These are phyloP conservation scores for Suhomyces kunorum DNA, from an alignment of 1,139 yeast genomes.

Conservation along the genomic window DNA sequence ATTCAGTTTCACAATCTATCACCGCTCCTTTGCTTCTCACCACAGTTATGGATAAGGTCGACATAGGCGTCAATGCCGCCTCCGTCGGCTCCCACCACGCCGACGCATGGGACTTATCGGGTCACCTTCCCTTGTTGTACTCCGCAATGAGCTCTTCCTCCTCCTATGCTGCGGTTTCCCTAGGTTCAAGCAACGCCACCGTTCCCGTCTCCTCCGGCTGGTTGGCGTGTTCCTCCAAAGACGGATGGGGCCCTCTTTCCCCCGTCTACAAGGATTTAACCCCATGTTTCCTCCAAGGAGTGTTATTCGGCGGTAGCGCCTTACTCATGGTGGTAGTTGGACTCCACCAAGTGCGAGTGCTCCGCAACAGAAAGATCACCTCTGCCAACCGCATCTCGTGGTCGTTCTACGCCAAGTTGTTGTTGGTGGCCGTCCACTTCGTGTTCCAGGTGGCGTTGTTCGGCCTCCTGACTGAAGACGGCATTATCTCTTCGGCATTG, in stretches of 20 bases:
- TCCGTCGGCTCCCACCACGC: conserved; percentile 2
- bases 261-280: conserved; percentile 64
- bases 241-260: conserved; percentile 80
- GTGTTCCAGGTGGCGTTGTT: conserved; percentile 31
- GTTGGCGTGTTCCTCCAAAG: conserved; percentile 25
- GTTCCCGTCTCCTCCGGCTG: conserved; percentile 6
- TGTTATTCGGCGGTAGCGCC: conserved; percentile 53
- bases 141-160: not conserved
- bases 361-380: conserved; percentile 34
- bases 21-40: conserved; percentile 1
- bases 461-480: conserved; percentile 31
- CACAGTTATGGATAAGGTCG: conserved; percentile 11
- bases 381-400: conserved; percentile 41
- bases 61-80: conserved; percentile 9
- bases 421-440: conserved; percentile 44
- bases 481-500: conserved; percentile 47
- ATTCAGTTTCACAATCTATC: not conserved
- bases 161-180: not conserved
- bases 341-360: conserved; percentile 38
- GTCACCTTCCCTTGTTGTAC: conserved; percentile 10
- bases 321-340: conserved; percentile 59
- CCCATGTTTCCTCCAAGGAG: conserved; percentile 81
- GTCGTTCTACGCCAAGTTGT: conserved; percentile 46
- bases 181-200: not conserved
- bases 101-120: conserved; percentile 11